Base-by-base conservation (phyloP, 345 rosid genomes). In the Kandelia obovata region DNA sequence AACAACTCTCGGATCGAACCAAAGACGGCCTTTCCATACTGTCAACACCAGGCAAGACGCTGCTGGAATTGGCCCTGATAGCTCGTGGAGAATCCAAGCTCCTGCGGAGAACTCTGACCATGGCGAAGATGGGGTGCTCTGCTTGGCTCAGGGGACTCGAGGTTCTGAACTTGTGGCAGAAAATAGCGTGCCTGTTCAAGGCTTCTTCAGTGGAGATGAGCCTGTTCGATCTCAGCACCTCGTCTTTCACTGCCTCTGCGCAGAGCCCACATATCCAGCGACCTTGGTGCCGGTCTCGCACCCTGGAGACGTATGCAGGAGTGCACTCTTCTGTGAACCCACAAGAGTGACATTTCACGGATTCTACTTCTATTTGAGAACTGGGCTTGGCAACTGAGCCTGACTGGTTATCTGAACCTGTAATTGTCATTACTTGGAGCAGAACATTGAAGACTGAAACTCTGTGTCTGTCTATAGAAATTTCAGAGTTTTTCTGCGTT, bases 191-290 rank as follows among this genome's bases (percentile, higher is more conserved):
- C 19, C 89, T 77, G 30, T 79, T 63, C 62, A 88, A 53, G 1
- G 89, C 92, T 73, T 88, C 89, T 59, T 82, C 87, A 3, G 79
- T 76, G 65, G 92, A 82, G 58, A 87, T 87, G 16, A 70, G 77
- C 53, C 64, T 43, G 17, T 76, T 78, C 0, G 89, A 85, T 70
- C 92, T 67, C 35, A 81, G 9, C 3, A 78, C 82, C 74, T 88
- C 92, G 60, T 79, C 85, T 58, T 88, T 84, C 43, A 88, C 88
- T 0, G 89, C 92, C 73, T 88, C 88, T 1, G 69, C 75, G 72
- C 92, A 88, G 35, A 88, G 85, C 28, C 92, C 92, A 32, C 92
- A 85, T n/a, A 88, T 31, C 92, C 92, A 85, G 8, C 78, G 74
- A 15, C 92, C 92, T 13, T 84, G 81, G 84, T 80, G 78, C 34